Evolutionary conservation across 1,284 basidiomycete genomes (phyloP), one percentile per base, ranked within the genome.

Genomic region (Bondarzewia mesenterica): DNA sequence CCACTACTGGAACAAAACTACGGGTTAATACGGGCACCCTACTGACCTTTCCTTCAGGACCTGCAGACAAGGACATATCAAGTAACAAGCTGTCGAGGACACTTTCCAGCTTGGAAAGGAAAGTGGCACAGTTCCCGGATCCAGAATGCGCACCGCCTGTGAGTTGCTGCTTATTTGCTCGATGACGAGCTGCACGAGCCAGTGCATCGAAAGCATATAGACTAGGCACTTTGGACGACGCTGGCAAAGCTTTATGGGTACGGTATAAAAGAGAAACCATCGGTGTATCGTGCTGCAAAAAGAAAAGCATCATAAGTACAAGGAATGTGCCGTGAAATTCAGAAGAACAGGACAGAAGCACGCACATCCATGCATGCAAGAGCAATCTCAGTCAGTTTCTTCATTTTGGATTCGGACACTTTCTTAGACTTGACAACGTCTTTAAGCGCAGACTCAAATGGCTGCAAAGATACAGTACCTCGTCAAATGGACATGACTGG

Each of bases 121-220:
- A 91, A 2, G 86, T 85, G 10, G 85, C 82, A 58, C 77, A 75
- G 60, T 89, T 91, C 44, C 88, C 88, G 52, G 75, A 76, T 44
- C 68, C 66, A 20, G 75, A 68, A 46, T 74, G 74, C 16, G 73
- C 59, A 53, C 85, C 78, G 51, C 73, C 76, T 54, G 73, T 70
- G 16, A 80, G 65, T 49, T 72, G 72, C 46, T 81, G 76, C 63
- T 90, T 91, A 60, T 71, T 80, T 38, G 72, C 79, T 47, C 80
- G 74, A 53, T 72, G 71, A 53, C 80, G 75, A n/a, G 89, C 89
- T 15, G 85, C 89, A 49, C 93, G 81, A 40, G 89, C 79, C 52
- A 96, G 74, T 15, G 92, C 88, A 67, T 96, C 93, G 62, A 96
- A 89, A 39, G 85, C 82, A 66, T 96, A 96, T 49, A 96, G 72